These are phyloP conservation scores for Coniochaeta ligniaria DNA, from an alignment of 2,329 filamentous ascomycete genomes.

Conservation along the genomic window DNA sequence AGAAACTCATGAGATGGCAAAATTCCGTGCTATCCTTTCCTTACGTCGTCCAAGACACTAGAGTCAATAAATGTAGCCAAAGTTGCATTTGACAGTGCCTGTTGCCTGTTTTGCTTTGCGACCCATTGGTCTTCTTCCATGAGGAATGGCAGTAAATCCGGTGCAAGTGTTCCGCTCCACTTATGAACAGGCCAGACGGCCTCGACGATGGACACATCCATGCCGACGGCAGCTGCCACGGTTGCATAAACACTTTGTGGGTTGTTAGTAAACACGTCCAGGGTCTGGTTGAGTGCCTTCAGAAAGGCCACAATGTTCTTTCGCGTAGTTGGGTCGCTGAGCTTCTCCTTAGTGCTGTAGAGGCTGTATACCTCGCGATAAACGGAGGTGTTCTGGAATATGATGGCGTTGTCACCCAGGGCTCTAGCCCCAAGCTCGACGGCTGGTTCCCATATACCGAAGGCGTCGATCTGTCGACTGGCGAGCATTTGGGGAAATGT, in stretches of 20 bases:
- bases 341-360: constrained; percentile 22
- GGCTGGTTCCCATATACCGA: constrained; percentile 26
- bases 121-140: constrained; percentile 19
- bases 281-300: constrained; percentile 19
- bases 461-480: constrained; percentile 19
- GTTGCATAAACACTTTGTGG: constrained; percentile 17
- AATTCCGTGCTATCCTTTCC: background rate
- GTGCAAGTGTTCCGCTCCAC: constrained; percentile 17
- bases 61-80: constrained; percentile 14
- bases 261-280: constrained; percentile 18
- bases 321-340: constrained; percentile 17
- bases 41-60: constrained; percentile 12
- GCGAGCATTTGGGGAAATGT: constrained; percentile 21
- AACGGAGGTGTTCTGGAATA: constrained; percentile 20
- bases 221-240: constrained; percentile 16
- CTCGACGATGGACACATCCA: constrained; percentile 14
- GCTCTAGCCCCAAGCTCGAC: constrained; percentile 21
- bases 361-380: constrained; percentile 27
- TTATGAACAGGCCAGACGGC: constrained; percentile 19
- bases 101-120: constrained; percentile 8
- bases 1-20: no score
- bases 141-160: constrained; percentile 18
- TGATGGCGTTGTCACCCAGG: constrained; percentile 16
- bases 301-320: constrained; percentile 22
- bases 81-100: constrained; percentile 9